phyloP scores from a whole-genome alignment of 1,284 basidiomycete species.

The Serendipita sp. region DNA sequence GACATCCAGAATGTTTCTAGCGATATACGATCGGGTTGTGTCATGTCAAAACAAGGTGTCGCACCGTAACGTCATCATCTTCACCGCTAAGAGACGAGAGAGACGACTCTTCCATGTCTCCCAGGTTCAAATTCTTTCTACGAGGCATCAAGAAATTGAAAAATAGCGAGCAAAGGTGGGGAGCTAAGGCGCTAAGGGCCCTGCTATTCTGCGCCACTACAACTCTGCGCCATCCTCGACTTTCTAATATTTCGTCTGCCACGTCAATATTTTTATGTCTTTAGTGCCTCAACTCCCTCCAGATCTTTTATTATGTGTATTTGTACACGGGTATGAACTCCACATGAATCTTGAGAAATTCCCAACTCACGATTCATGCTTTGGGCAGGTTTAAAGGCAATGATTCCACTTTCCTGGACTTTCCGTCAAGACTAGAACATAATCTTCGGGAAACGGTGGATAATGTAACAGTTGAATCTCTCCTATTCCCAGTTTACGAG shows the following conservation, averaged over 20 bases:
- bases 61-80: not conserved
- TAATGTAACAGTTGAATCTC: slow-evolving; percentile 48
- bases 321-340: slow-evolving; percentile 41
- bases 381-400: slow-evolving; percentile 51
- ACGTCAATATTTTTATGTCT: no score
- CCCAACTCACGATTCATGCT: not conserved
- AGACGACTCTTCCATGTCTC: not conserved
- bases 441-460: slow-evolving; percentile 47
- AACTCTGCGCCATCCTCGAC: no score
- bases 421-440: slow-evolving; percentile 65
- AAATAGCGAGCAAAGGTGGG: not conserved
- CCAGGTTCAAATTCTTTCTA: not conserved
- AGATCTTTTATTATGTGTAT: slow-evolving; percentile 39
- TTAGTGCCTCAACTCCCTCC: slow-evolving; percentile 13
- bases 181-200: not conserved
- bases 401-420: slow-evolving; percentile 61
- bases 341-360: not conserved
- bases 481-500: slow-evolving; percentile 84
- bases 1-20: no score
- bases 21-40: not conserved
- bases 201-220: no score
- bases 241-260: no score
- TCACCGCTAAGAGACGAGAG: not conserved
- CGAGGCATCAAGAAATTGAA: not conserved
- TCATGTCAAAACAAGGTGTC: not conserved